A percentile compares a stretch with the other conserved stretches of the same genome.
Evolutionary conservation across 305 asterid species (phyloP).

Genomic region (Fraxinus angustifolia): DNA sequence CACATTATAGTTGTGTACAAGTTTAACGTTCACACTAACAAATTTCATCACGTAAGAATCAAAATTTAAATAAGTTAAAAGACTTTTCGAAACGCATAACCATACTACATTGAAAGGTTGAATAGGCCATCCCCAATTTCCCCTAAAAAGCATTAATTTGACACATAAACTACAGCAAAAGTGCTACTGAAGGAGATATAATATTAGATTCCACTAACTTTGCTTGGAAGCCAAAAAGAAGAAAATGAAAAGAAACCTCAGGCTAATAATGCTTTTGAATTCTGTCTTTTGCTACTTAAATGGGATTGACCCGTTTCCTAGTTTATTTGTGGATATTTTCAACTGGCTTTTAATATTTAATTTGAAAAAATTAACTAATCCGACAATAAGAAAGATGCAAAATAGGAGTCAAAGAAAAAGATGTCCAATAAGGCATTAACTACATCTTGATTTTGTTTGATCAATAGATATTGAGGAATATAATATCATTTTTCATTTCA

Average conservation of each 20-base stretch:
- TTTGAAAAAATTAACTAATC: background rate
- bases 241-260: background rate
- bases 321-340: background rate
- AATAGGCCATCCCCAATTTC: too few relatives aligned
- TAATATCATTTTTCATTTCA: too few relatives aligned
- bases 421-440: background rate
- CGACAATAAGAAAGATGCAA: background rate
- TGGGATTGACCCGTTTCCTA: background rate
- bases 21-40: background rate
- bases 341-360: background rate
- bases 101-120: background rate
- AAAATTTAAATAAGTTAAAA: too few relatives aligned
- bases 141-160: background rate
- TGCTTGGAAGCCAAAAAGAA: background rate
- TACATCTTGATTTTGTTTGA: too few relatives aligned
- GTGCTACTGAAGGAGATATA: background rate
- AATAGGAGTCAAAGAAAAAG: background rate
- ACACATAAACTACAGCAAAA: background rate
- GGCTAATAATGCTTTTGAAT: background rate
- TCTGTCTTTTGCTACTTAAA: background rate
- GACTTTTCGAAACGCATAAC: background rate
- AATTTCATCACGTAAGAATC: too few relatives aligned
- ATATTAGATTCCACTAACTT: background rate
- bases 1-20: background rate
- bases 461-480: too few relatives aligned